Evolutionary conservation across 1,284 basidiomycete genomes (phyloP), one percentile per base, ranked within the genome.

Genomic region (Puccinia hordei): DNA sequence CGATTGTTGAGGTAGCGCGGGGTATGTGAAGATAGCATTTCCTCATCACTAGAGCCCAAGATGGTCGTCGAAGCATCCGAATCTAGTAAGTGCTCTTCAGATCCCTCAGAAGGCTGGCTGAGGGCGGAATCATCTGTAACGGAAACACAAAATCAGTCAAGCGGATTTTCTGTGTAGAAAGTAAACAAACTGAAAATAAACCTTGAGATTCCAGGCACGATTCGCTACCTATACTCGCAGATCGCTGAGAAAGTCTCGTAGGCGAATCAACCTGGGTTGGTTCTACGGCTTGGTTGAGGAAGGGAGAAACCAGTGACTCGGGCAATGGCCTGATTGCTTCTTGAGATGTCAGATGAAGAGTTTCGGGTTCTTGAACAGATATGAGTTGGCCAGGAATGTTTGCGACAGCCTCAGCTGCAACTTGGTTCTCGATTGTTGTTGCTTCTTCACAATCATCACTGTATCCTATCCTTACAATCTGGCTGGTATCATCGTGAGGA

Each of bases 51-150:
- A 2, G 79, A 81, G 10, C 49, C 63, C 24, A 81, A 68, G 27
- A 74, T 73, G 19, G 71, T 68, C 2, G 79, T 81, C 22, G 79
- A 81, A 22, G 79, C 79, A 69, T 81, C 79, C 22, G 79, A 81
- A 68, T 73, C 79, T 30, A 81, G 38, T 17, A 65, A 57, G 13
- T 55, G 38, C 19, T 80, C 78, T 0, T 73, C 69, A 13, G 41
- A 59, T 49, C 46, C 77, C 19, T 80, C 69, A 33, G 73, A 65
- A 49, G 38, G 44, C 27, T 75, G 44, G 51, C 73, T 75, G 41
- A 75, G 73, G n/a, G 59, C 53, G 12, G 73, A 75, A 35, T 75
- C 73, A 65, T 75, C 73, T 75, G 38, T 4, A 46, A 51, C 12
- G 73, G 33, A 38, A 8, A n/a, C 17, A 59, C 13, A 19, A 22